These are phyloP conservation scores for Oemleria cerasiformis DNA, from an alignment of 306 rosid species.

Conservation along the genomic window DNA sequence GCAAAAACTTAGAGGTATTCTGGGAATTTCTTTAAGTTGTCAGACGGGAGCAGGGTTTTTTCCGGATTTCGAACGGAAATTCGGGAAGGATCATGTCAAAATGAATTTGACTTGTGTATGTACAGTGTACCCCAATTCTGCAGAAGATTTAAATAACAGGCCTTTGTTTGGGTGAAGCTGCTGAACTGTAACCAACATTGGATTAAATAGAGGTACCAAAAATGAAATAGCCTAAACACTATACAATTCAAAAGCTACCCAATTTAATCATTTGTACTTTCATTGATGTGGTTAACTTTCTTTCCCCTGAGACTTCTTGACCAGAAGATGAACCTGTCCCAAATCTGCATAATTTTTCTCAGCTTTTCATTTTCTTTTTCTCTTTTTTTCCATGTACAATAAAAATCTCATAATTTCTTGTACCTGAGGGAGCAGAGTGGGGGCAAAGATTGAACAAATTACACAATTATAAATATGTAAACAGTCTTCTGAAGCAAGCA, in stretches of 20 bases:
- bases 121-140: neutral
- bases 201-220: neutral
- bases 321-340: conserved; percentile 1
- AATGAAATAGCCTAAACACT: neutral
- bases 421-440: conserved; percentile 1
- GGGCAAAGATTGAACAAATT: neutral
- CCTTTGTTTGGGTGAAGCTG: neutral
- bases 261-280: neutral
- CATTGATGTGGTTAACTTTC: neutral
- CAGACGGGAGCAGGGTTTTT: too few species aligned
- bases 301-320: neutral
- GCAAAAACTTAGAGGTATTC: too few species aligned
- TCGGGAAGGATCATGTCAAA: too few species aligned
- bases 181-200: neutral
- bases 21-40: too few species aligned
- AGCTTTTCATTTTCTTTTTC: neutral
- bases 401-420: neutral
- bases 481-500: neutral
- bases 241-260: neutral
- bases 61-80: too few species aligned
- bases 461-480: neutral
- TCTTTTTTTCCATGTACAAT: neutral
- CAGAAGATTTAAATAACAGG: neutral
- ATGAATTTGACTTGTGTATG: neutral
- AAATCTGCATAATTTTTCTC: neutral